These are phyloP conservation scores for Cystofilobasidium macerans DNA, from an alignment of 768 basidiomycete genomes.

Conservation along the genomic window DNA sequence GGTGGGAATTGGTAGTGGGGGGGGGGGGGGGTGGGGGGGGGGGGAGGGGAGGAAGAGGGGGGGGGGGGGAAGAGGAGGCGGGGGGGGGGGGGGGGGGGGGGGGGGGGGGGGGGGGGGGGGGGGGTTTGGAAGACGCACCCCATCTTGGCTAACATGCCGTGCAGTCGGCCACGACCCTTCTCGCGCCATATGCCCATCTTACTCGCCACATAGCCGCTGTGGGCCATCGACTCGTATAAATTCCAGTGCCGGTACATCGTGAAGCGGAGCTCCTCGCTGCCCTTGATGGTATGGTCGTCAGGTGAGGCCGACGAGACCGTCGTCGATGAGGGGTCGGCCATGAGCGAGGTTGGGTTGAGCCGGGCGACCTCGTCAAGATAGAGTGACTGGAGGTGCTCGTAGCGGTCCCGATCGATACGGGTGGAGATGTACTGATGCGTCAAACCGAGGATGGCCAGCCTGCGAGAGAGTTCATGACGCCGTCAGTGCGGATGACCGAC, in stretches of 20 bases:
- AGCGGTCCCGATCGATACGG: conserved; percentile 72
- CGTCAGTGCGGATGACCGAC: not conserved
- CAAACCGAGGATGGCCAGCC: conserved; percentile 84
- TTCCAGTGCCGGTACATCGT: conserved; percentile 96
- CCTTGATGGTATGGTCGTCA: conserved; percentile 71
- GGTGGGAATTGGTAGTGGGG: too few species aligned
- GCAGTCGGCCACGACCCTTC: conserved; percentile 73
- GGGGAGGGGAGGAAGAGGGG: not conserved
- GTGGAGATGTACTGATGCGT: conserved; percentile 85
- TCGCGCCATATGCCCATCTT: conserved; percentile 97
- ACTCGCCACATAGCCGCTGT: conserved; percentile 89
- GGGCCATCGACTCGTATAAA: conserved; percentile 93
- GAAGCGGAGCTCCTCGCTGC: conserved; percentile 82
- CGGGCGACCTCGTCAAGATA: conserved; percentile 88
- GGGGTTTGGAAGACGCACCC: conserved; percentile 50
- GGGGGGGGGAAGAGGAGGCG: not conserved
- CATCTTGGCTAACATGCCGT: conserved; percentile 93
- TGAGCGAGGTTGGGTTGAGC: conserved; percentile 51
- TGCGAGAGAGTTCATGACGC: conserved; percentile 33
- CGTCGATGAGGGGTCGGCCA: conserved; percentile 32
- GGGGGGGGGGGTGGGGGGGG: not conserved
- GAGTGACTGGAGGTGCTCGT: conserved; percentile 66
- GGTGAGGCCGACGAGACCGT: conserved; percentile 41
- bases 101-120: not conserved
- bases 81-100: too few species aligned